Evolutionary conservation across 306 rosid genomes (phyloP).

Genomic region (Quercus ilex): DNA sequence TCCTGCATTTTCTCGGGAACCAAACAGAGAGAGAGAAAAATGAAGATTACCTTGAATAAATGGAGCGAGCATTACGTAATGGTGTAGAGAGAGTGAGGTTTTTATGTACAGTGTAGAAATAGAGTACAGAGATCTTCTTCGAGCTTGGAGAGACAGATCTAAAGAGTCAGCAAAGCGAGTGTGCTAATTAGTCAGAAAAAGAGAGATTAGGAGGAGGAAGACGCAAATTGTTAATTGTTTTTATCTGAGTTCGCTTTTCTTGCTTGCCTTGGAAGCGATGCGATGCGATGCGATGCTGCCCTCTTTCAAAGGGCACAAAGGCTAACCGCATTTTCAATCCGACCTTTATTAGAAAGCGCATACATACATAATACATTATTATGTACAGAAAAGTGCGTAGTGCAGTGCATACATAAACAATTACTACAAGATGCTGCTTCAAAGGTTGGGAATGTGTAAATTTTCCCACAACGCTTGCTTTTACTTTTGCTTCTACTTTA

Average conservation of each 20-base stretch:
- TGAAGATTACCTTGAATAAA: slow-evolving; percentile 44
- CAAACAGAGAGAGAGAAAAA: slow-evolving; percentile 3
- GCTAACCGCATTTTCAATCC: slow-evolving; percentile 47
- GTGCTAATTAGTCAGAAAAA: slow-evolving; percentile 16
- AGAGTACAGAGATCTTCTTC: slow-evolving; percentile 35
- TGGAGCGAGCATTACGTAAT: slow-evolving; percentile 43
- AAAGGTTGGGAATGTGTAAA: slow-evolving; percentile 24
- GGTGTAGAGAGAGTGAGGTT: slow-evolving; percentile 21
- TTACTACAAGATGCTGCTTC: too few relatives aligned
- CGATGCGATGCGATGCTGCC: slow-evolving; percentile 40
- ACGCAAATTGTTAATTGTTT: neutral
- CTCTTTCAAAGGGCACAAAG: slow-evolving; percentile 46
- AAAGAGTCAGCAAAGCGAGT: slow-evolving; percentile 3
- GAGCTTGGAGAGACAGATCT: slow-evolving; percentile 53
- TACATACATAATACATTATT: neutral
- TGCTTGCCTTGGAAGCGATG: slow-evolving; percentile 87
- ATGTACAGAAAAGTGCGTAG: too few relatives aligned
- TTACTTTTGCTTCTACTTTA: neutral
- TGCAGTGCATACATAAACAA: too few relatives aligned
- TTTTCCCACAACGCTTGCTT: neutral
- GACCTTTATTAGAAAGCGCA: slow-evolving; percentile 24
- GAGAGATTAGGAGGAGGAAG: neutral
- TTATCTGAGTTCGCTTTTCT: slow-evolving; percentile 15
- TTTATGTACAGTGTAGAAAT: neutral
- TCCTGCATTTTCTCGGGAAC: slow-evolving; percentile 19